phyloP scores from a whole-genome alignment of 139 green algal genomes.

The Zygnema cylindricum region DNA sequence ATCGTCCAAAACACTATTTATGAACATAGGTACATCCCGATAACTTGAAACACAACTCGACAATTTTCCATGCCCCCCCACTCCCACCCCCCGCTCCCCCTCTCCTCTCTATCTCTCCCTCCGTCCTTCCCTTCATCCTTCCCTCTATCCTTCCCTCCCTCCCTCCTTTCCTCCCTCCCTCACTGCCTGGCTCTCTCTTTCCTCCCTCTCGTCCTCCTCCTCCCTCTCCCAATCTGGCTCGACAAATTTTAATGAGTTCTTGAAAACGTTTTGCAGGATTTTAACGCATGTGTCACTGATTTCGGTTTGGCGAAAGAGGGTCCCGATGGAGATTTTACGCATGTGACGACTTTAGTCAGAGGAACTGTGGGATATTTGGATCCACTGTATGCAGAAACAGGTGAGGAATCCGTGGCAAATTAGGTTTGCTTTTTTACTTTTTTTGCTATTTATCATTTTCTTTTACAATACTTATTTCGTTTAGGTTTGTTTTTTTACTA shows the following conservation, averaged over 20 bases:
- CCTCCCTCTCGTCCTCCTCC: neutral
- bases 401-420: neutral
- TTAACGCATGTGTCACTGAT: conserved; percentile 56
- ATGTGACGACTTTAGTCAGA: conserved; percentile 58
- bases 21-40: no score
- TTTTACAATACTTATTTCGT: no score
- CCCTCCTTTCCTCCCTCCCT: neutral
- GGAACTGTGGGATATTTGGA: conserved; percentile 70
- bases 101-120: neutral
- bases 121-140: neutral
- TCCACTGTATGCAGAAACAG: conserved; percentile 63
- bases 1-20: no score
- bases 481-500: no score
- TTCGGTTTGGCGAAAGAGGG: conserved; percentile 68
- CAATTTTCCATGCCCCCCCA: neutral
- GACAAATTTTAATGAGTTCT: no score
- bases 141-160: neutral
- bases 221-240: neutral
- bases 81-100: neutral
- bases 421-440: no score
- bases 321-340: conserved; percentile 47
- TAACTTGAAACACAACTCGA: no score
- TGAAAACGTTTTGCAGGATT: no score
- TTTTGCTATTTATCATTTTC: no score
- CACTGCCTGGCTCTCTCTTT: neutral